Percentiles rank a stretch among this genome's conserved stretches.
Evolutionary conservation across 106 monocot species (phyloP).

Genomic region (Acorus calamus): DNA sequence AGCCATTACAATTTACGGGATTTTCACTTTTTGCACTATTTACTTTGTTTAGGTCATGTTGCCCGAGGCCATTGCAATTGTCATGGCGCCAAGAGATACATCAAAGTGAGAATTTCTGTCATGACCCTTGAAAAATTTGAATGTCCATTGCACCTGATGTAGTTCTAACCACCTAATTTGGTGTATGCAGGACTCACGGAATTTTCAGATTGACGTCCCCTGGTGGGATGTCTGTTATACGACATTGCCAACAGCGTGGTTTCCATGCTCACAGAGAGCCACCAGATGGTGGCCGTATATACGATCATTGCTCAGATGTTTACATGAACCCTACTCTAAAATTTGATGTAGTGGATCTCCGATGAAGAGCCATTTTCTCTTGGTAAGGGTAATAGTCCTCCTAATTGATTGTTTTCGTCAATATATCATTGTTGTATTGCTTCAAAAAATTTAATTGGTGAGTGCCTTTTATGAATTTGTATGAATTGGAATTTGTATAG

Average conservation of each 20-base stretch:
- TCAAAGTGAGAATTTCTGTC: slow-evolving; percentile 29
- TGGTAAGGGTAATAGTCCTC: no score
- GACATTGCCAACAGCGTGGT: slow-evolving; percentile 55
- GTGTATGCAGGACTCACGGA: slow-evolving; percentile 49
- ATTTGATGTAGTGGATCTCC: slow-evolving; percentile 72
- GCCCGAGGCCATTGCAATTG: slow-evolving; percentile 86
- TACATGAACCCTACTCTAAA: slow-evolving; percentile 55
- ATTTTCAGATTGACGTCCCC: slow-evolving; percentile 71
- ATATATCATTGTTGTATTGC: no score
- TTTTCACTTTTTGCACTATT: background rate
- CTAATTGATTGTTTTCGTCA: no score
- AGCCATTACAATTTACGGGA: background rate
- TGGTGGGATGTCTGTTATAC: slow-evolving; percentile 74
- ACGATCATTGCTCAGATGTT: slow-evolving; percentile 55
- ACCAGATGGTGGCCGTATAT: slow-evolving; percentile 48
- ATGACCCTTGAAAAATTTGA: no score
- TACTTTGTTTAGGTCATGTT: slow-evolving; percentile 44
- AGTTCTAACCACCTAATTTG: background rate
- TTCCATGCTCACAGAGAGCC: slow-evolving; percentile 67
- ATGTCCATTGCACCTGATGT: no score
- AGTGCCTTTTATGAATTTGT: no score
- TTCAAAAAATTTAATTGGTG: no score
- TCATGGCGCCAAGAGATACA: slow-evolving; percentile 74
- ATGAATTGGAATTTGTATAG: no score
- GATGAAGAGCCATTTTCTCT: slow-evolving; percentile 9